phyloP scores from a whole-genome alignment of 495 filamentous ascomycete species.

The Tuber magnatum region DNA sequence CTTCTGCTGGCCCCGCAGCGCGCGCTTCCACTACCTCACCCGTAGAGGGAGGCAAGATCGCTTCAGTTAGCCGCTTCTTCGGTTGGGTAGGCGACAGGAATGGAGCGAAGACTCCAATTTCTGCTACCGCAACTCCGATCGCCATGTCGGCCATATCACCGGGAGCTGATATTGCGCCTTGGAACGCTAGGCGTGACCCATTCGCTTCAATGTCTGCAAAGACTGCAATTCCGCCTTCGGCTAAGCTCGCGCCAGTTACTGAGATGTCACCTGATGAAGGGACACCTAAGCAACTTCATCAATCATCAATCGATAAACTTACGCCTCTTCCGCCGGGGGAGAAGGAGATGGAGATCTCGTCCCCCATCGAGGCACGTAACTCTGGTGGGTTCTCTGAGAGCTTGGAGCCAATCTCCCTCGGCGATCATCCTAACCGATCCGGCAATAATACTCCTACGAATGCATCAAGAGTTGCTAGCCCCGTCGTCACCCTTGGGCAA shows the following conservation, averaged over 20 bases:
- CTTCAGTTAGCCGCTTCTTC: conserved; percentile 50
- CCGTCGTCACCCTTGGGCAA: conserved; percentile 7
- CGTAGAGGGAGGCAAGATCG: conserved; percentile 26
- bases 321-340: conserved; percentile 21
- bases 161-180: conserved; percentile 45
- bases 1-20: conserved; percentile 37
- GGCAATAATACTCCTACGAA: conserved; percentile 22
- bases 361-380: conserved; percentile 34
- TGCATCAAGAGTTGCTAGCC: conserved; percentile 20
- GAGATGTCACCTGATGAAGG: conserved; percentile 60
- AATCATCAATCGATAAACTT: conserved; percentile 21
- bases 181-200: conserved; percentile 29
- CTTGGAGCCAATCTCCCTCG: conserved; percentile 26
- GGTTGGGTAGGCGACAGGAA: conserved; percentile 63
- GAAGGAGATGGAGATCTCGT: conserved; percentile 35
- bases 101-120: conserved; percentile 65
- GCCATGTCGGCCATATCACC: conserved; percentile 83
- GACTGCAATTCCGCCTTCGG: conserved; percentile 64
- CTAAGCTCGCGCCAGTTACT: conserved; percentile 74
- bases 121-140: conserved; percentile 64
- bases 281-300: conserved; percentile 44
- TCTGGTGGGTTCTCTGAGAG: conserved; percentile 35
- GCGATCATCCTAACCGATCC: conserved; percentile 19
- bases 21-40: conserved; percentile 39
- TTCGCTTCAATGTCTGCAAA: conserved; percentile 52